A percentile compares a stretch with the other conserved stretches of the same genome.
phyloP scores from a whole-genome alignment of 805 yeast genomes.

The Saturnispora galanensis region DNA sequence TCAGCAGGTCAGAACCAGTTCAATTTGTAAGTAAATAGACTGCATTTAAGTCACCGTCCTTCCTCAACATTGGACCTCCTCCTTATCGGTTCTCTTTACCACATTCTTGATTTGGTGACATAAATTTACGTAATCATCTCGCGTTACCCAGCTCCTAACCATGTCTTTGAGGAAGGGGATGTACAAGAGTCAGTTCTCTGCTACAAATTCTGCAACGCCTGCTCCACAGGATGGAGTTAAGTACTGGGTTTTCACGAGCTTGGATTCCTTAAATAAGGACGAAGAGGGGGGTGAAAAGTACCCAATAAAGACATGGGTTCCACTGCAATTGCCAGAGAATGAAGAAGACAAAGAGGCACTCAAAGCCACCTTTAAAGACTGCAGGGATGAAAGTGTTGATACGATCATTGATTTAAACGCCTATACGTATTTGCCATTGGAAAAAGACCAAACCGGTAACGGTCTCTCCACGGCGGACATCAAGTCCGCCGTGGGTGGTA shows the following conservation, averaged over 20 bases:
- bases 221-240: conserved; percentile 1
- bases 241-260: neutral
- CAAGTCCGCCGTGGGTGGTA: conserved; percentile 34
- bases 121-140: too few species aligned
- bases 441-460: conserved; percentile 9
- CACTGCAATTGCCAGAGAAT: neutral
- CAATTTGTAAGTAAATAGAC: too few species aligned
- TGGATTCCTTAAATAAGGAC: neutral
- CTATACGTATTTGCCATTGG: conserved; percentile 21
- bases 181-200: conserved; percentile 5
- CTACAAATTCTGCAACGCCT: conserved; percentile 9
- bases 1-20: too few species aligned
- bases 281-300: neutral
- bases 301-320: conserved; percentile 1
- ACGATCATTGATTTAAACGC: conserved; percentile 29
- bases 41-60: neutral
- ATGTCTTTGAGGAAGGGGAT: conserved; percentile 6
- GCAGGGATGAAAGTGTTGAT: conserved; percentile 26
- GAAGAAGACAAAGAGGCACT: neutral
- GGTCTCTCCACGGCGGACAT: conserved; percentile 32
- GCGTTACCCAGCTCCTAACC: neutral
- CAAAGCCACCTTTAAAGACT: conserved; percentile 12
- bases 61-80: neutral
- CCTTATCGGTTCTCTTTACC: too few species aligned
- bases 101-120: too few species aligned